Percentiles rank a stretch among this genome's conserved stretches.
These are phyloP conservation scores for Lentinula edodes DNA, from an alignment of 768 basidiomycete species.

Conservation along the genomic window DNA sequence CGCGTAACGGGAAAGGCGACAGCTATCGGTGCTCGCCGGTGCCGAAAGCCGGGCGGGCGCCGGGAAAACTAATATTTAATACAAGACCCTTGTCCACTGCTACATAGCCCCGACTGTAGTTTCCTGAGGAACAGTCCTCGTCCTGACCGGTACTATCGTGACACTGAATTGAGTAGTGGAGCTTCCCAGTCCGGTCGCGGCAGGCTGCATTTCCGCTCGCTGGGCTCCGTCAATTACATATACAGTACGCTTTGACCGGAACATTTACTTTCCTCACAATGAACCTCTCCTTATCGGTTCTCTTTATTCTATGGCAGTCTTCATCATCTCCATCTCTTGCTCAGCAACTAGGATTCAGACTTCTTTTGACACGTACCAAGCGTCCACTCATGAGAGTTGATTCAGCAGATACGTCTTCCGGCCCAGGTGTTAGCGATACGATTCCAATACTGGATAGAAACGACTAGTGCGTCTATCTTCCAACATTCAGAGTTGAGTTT, in stretches of 20 bases:
- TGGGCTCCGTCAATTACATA: neutral
- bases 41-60: neutral
- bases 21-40: neutral
- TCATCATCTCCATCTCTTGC: neutral
- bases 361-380: neutral
- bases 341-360: neutral
- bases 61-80: neutral
- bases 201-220: no score
- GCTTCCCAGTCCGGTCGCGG: no score
- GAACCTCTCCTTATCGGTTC: neutral
- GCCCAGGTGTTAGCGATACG: neutral
- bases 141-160: no score
- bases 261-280: neutral
- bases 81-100: no score
- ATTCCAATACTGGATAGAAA: neutral
- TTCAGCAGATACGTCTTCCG: neutral
- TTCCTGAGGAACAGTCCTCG: no score
- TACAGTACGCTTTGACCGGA: neutral
- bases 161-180: no score
- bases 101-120: no score
- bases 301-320: neutral
- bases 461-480: conserved; percentile 1
- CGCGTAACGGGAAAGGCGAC: neutral
- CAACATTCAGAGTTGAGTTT: neutral
- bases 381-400: neutral